Base-by-base conservation (phyloP, 1,284 basidiomycete genomes). In the Paramarasmius palmivorus region DNA sequence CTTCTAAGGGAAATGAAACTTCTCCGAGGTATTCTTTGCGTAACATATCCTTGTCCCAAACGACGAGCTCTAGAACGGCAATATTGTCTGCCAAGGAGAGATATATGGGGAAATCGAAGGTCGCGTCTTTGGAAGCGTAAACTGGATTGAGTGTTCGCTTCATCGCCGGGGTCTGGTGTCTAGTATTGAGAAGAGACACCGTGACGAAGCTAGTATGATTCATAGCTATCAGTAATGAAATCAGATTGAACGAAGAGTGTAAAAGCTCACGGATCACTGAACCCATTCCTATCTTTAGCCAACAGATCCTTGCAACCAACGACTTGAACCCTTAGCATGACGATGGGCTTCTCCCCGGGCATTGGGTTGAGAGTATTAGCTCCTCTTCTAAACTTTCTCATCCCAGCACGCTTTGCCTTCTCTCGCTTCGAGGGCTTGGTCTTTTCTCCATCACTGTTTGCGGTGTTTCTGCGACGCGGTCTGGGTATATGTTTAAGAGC, bases 21-120 rank as follows among this genome's bases (percentile, higher is more conserved):
- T 98, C 96, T 26, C 96, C 96, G 46, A 98, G 82, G 70, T 98
- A 98, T 55, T 97, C 95, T 74, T 96, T 95, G 65, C 80, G 70
- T 60, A 88, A 73, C 61, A 88, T 73, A 65, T 96, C 95, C 74
- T 92, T 94, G 72, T 96, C 94, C 95, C 95, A 98, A 0, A 94
- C 78, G 29, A 98, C 88, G 44, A 94, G 77, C 67, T 98, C 94
- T 47, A 98, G 64, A 5, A 83, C 85, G 39, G 89, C 88, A 10
- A 93, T 79, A 39, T 80, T 78, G 52, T 88, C 90, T 0, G 86
- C 86, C 29, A 88, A 77, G 7, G 85, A 88, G 23, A 88, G 76
- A 62, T 88, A 92, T 22, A 97, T 77, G 0, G 92, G 90, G 62
- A 93, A 90, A 55, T 95, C 90, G 65, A 95, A 95, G 0, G 90